Evolutionary conservation across 2,329 filamentous ascomycete species (phyloP).

Genomic region (Cryphonectria carpinicola): DNA sequence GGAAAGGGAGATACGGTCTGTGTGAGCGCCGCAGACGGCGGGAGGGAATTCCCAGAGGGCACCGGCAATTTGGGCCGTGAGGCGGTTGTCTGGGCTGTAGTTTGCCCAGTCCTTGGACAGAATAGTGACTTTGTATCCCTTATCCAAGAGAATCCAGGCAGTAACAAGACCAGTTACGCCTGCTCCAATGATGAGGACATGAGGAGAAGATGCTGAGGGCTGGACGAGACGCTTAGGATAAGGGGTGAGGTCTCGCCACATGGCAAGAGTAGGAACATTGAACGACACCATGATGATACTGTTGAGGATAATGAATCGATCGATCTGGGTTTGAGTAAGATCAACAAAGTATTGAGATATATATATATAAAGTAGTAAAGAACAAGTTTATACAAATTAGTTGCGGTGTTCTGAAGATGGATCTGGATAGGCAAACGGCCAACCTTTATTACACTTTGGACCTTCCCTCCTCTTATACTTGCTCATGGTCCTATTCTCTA

Average conservation of each 20-base stretch:
- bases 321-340: not conserved
- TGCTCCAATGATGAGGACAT: conserved; percentile 25
- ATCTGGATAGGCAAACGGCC: not conserved
- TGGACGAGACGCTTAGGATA: conserved; percentile 25
- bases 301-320: too few relatives aligned
- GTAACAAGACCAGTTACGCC: conserved; percentile 37
- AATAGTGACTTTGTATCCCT: conserved; percentile 49
- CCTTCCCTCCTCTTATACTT: not conserved
- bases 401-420: not conserved
- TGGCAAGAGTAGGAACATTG: conserved; percentile 23
- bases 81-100: conserved; percentile 39
- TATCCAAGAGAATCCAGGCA: conserved; percentile 48
- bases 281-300: conserved; percentile 19
- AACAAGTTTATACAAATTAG: not conserved
- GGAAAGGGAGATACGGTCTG: conserved; percentile 44
- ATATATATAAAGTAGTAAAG: not conserved
- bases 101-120: conserved; percentile 47
- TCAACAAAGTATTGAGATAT: not conserved
- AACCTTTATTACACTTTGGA: not conserved
- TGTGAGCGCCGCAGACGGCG: conserved; percentile 48
- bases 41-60: conserved; percentile 53
- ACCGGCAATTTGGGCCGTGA: conserved; percentile 52
- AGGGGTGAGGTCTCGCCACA: conserved; percentile 28
- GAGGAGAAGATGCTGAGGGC: conserved; percentile 19
- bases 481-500: not conserved